Evolutionary conservation across 2,329 filamentous ascomycete genomes (phyloP).

Genomic region (Conoideocrella luteorostrata): DNA sequence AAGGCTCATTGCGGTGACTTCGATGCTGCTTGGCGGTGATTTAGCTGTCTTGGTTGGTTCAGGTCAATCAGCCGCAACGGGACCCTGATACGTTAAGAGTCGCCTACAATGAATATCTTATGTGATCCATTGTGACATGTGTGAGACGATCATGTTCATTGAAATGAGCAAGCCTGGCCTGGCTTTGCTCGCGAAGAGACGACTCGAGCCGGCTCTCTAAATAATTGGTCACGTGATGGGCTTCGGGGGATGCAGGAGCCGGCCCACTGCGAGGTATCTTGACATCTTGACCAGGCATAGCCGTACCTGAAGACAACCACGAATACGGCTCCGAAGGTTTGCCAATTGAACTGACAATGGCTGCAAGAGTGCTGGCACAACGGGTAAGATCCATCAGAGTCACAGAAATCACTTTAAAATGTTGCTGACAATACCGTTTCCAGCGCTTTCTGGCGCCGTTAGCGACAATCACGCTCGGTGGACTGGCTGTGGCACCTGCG

Average conservation of each 20-base stretch:
- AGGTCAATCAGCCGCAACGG: no score
- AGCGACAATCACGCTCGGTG: constrained; percentile 44
- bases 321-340: constrained; percentile 19
- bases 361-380: constrained; percentile 53
- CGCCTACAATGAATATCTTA: no score
- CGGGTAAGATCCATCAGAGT: constrained; percentile 35
- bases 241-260: constrained; percentile 9
- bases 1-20: no score
- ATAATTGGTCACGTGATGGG: constrained; percentile 12
- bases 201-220: no score
- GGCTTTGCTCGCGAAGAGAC: no score
- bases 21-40: no score
- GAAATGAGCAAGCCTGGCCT: no score
- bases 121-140: no score
- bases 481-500: constrained; percentile 40
- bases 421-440: constrained; percentile 21
- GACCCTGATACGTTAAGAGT: no score
- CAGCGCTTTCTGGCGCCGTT: constrained; percentile 49
- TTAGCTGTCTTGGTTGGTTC: no score
- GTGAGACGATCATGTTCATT: no score
- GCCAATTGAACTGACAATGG: constrained; percentile 47
- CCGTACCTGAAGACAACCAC: constrained; percentile 14
- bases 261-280: constrained; percentile 7
- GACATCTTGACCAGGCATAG: constrained; percentile 7
- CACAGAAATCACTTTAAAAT: constrained; percentile 13